Evolutionary conservation across 2,329 filamentous ascomycete species (phyloP).

Genomic region (Basipetospora chlamydospora): DNA sequence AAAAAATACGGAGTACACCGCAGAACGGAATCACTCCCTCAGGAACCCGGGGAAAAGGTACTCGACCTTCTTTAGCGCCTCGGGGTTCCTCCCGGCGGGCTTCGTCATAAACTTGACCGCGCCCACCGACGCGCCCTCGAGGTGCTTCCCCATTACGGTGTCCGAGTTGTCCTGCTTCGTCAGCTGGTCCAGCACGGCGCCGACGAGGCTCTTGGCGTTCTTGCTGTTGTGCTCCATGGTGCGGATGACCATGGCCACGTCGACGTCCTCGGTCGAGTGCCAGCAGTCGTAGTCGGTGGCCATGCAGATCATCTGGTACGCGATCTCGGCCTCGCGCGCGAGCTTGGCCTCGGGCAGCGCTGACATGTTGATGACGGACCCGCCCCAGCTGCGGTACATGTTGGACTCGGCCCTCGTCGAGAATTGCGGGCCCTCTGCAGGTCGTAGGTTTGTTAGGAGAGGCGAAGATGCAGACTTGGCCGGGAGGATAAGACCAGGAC

Average conservation of each 20-base stretch:
- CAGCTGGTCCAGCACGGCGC: conserved; percentile 75
- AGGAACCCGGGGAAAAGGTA: conserved; percentile 83
- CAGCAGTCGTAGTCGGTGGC: conserved; percentile 99
- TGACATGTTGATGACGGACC: conserved; percentile 96
- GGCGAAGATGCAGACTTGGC: too few species aligned
- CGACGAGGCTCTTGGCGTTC: conserved; percentile 77
- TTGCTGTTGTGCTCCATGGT: conserved; percentile 88
- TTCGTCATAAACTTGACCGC: conserved; percentile 74
- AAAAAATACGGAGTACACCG: too few species aligned
- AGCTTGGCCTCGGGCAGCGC: conserved; percentile 91
- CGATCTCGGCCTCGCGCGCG: conserved; percentile 87
- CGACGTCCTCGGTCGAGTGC: conserved; percentile 71
- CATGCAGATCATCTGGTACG: conserved; percentile 99
- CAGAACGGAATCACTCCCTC: too few species aligned
- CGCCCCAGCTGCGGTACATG: conserved; percentile 89
- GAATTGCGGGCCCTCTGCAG: conserved; percentile 87
- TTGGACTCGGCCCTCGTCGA: conserved; percentile 90
- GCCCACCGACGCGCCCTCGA: conserved; percentile 61
- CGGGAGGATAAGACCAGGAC: conserved; percentile 15
- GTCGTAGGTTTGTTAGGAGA: too few species aligned
- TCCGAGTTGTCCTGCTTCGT: conserved; percentile 62
- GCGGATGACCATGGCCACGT: conserved; percentile 91
- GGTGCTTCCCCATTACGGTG: conserved; percentile 66
- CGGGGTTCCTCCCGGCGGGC: conserved; percentile 53
- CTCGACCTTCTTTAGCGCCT: conserved; percentile 64